These are phyloP conservation scores for Exophiala alcalophila DNA, from an alignment of 2,329 filamentous ascomycete species.

Conservation along the genomic window DNA sequence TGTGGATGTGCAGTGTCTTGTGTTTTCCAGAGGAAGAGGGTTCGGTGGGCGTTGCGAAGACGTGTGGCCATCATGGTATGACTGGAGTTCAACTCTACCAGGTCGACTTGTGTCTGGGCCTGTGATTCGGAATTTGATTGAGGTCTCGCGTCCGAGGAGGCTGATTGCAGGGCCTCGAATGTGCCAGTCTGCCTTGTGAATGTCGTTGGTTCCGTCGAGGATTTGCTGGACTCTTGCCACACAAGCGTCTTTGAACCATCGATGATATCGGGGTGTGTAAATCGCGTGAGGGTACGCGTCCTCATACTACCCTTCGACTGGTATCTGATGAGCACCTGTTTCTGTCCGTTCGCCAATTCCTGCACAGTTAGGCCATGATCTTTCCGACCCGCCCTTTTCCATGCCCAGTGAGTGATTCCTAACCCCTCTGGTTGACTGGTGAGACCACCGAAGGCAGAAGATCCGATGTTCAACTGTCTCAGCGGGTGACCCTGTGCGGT, in stretches of 20 bases:
- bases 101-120: slow-evolving; percentile 6
- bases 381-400: slow-evolving; percentile 3
- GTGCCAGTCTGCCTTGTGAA: slow-evolving; percentile 19
- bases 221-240: slow-evolving; percentile 23
- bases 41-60: slow-evolving; percentile 14
- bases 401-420: slow-evolving; percentile 17
- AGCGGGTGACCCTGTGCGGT: slow-evolving; percentile 27
- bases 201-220: background rate
- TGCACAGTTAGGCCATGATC: slow-evolving; percentile 14
- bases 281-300: slow-evolving; percentile 1
- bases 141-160: slow-evolving; percentile 1
- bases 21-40: slow-evolving; percentile 24
- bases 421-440: slow-evolving; percentile 13
- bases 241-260: slow-evolving; percentile 21
- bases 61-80: slow-evolving; percentile 22
- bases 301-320: slow-evolving; percentile 15
- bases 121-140: background rate
- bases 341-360: slow-evolving; percentile 18
- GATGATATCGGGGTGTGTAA: slow-evolving; percentile 22
- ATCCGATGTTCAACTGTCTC: slow-evolving; percentile 24
- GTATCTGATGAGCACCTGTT: slow-evolving; percentile 21
- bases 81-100: slow-evolving; percentile 18
- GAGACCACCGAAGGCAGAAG: slow-evolving; percentile 5
- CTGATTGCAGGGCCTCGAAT: slow-evolving; percentile 13
- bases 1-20: background rate